Evolutionary conservation across 805 yeast genomes (phyloP).

Genomic region (Crinitomyces ghanaensis): DNA sequence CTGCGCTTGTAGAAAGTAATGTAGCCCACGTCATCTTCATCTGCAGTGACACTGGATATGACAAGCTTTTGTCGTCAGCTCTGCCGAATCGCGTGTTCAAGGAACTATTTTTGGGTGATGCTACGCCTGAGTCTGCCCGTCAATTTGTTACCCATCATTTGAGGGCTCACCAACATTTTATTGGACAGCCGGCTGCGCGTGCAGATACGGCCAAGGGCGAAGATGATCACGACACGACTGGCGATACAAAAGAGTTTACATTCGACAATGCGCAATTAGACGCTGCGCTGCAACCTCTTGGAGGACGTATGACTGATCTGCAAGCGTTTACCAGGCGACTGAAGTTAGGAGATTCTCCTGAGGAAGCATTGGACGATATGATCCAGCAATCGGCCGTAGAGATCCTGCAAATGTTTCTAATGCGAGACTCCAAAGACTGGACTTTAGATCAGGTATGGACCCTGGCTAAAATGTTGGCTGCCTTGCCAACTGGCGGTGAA

Average conservation of each 20-base stretch:
- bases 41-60: slow-evolving; percentile 74
- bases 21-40: slow-evolving; percentile 82
- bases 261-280: slow-evolving; percentile 30
- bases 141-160: slow-evolving; percentile 32
- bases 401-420: slow-evolving; percentile 64
- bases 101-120: slow-evolving; percentile 66
- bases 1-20: slow-evolving; percentile 60
- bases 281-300: slow-evolving; percentile 57
- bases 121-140: slow-evolving; percentile 57
- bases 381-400: slow-evolving; percentile 79
- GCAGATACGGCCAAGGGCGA: slow-evolving; percentile 17
- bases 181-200: slow-evolving; percentile 33
- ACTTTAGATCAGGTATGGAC: slow-evolving; percentile 82
- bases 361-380: slow-evolving; percentile 68
- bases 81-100: slow-evolving; percentile 84
- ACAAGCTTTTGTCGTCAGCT: slow-evolving; percentile 54
- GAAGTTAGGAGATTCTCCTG: slow-evolving; percentile 75
- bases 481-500: slow-evolving; percentile 12
- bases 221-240: slow-evolving; percentile 22
- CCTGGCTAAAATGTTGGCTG: slow-evolving; percentile 53
- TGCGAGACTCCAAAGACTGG: slow-evolving; percentile 35
- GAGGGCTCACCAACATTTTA: slow-evolving; percentile 3
- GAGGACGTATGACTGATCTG: slow-evolving; percentile 90
- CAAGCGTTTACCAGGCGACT: slow-evolving; percentile 84
- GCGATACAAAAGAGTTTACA: slow-evolving; percentile 21